Base-by-base conservation (phyloP, 371 early-diverging fungal species). In the Syncephalastrum monosporum region DNA sequence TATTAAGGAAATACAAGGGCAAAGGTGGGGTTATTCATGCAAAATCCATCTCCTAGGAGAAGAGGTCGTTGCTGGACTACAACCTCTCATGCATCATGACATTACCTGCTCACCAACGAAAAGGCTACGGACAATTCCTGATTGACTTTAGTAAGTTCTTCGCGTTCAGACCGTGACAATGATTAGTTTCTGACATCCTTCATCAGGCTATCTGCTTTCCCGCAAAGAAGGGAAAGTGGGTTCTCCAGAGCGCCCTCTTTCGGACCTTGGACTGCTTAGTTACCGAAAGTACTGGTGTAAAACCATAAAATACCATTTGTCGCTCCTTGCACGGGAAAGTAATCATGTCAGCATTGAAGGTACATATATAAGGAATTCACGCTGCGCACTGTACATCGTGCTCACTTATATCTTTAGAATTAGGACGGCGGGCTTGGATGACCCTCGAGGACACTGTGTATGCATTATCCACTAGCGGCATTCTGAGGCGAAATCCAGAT, bases 51-150 rank as follows among this genome's bases (percentile, higher is more conserved):
- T 33, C 4, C 27, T 53, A 90, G 86, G 99, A 99, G 74, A 99
- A 99, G 73, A 84, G 88, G 27, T 94, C 93, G 1, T 72, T 82
- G 7, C 78, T 87, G 50, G 90, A 93, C 19, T 99, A 99, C 74
- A 99, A 99, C 65, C 81, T 99, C 5, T 94, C 99, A 4, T 99
- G 99, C 74, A 96, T 99, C 53, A 76, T 99, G 65, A 95, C 97
- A 3, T 67, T 99, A 29, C 99, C 99, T 3, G 77, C 85, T 10
- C 84, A 93, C 66, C 99, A 99, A 75, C 87, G 98, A 51, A 95
- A 93, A 72, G 99, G 99, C 1, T 99, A 97, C 59, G 99, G 99
- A 17, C 91, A 94, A 60, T 74, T 97, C 24, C 77, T 99, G 25
- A 99, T 99, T 27, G 97, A 97, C 56, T 96, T 99, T 53, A 92